Conservation (phyloP, 352 stramenopile genomes). For the Stephanocyclus meneghinianus region DNA sequence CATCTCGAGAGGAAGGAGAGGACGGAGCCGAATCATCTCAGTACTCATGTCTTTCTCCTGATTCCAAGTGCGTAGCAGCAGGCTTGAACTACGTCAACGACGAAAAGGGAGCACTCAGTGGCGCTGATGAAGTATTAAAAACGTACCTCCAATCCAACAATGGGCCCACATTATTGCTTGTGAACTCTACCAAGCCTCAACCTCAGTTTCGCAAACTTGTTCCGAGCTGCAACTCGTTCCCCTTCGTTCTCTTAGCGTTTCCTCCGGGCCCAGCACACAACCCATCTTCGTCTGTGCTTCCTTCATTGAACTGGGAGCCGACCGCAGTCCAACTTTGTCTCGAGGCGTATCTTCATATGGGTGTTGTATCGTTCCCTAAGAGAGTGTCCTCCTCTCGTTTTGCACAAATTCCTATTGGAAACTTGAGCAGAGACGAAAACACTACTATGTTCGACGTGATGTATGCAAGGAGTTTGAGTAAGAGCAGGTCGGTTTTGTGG, state of each 20-base stretch:
- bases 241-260: slow-evolving; percentile 84
- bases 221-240: slow-evolving; percentile 89
- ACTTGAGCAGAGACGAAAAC: slow-evolving; percentile 90
- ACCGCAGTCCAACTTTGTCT: slow-evolving; percentile 89
- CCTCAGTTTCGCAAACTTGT: slow-evolving; percentile 73
- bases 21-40: slow-evolving; percentile 50
- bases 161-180: slow-evolving; percentile 89
- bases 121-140: slow-evolving; percentile 87
- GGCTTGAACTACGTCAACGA: slow-evolving; percentile 84
- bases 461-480: slow-evolving; percentile 88
- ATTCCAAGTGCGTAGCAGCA: slow-evolving; percentile 50
- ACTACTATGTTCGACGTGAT: slow-evolving; percentile 91
- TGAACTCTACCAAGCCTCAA: slow-evolving; percentile 67
- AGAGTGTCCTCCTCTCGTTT: slow-evolving; percentile 77
- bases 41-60: slow-evolving; percentile 70
- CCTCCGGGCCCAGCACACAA: slow-evolving; percentile 76
- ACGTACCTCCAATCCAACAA: slow-evolving; percentile 87
- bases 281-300: slow-evolving; percentile 81
- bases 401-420: slow-evolving; percentile 92
- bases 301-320: slow-evolving; percentile 92
- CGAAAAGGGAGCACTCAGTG: slow-evolving; percentile 84
- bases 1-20: slow-evolving; percentile 35
- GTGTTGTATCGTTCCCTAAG: slow-evolving; percentile 76
- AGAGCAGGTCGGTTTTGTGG: slow-evolving; percentile 95
- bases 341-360: slow-evolving; percentile 84